A percentile compares a stretch with the other conserved stretches of the same genome.
These are phyloP conservation scores for Trichoderma koningii DNA, from an alignment of 2,329 filamentous ascomycete genomes.

Conservation along the genomic window DNA sequence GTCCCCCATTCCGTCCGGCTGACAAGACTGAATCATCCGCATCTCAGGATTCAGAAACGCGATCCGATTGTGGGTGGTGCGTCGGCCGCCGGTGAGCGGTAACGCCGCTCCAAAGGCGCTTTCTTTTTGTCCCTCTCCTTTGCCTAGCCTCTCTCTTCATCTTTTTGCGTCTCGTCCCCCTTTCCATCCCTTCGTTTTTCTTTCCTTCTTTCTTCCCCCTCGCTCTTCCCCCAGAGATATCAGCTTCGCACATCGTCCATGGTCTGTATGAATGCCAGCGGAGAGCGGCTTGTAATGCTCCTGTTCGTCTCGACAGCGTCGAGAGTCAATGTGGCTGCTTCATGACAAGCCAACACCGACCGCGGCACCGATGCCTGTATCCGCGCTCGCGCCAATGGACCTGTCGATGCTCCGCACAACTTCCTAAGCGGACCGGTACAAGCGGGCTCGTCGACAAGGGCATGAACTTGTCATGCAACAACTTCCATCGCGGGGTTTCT, in stretches of 20 bases:
- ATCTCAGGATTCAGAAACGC: neutral
- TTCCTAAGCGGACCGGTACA: neutral
- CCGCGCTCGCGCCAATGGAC: conserved; percentile 11
- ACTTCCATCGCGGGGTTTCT: conserved; percentile 25
- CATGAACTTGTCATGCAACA: conserved; percentile 12
- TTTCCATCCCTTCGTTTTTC: neutral
- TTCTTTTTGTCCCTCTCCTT: neutral
- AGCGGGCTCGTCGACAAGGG: conserved; percentile 6
- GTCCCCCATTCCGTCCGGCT: neutral
- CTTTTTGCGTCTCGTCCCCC: neutral
- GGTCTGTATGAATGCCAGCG: neutral
- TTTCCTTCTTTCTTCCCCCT: neutral
- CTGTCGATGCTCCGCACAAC: conserved; percentile 10
- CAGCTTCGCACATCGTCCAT: neutral
- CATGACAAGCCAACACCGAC: conserved; percentile 15
- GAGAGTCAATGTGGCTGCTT: conserved; percentile 1
- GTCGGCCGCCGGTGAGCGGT: conserved; percentile 8
- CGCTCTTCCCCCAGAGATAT: too few species aligned
- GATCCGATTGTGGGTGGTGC: neutral
- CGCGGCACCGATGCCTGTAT: conserved; percentile 23
- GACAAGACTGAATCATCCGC: conserved; percentile 9
- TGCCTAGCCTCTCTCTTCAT: neutral
- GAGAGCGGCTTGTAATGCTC: neutral
- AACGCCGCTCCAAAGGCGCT: neutral
- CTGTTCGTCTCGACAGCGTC: neutral